These are phyloP conservation scores for Scheffersomyces stambukii DNA, from an alignment of 1,139 yeast genomes.

Conservation along the genomic window DNA sequence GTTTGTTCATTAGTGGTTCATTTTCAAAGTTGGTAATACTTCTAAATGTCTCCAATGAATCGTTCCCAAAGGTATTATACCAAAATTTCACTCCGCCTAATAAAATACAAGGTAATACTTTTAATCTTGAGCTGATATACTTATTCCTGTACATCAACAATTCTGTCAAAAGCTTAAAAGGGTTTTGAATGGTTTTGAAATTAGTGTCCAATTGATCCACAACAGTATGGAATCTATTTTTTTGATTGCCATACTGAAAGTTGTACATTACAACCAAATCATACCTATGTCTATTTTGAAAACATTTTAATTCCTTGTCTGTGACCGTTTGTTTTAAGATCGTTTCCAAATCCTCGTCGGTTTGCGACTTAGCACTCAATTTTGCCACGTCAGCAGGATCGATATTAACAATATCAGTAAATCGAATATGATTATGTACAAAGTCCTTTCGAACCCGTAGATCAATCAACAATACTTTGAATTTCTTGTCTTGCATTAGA, in stretches of 20 bases:
- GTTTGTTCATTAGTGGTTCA: slow-evolving; percentile 1
- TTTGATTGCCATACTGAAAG: slow-evolving; percentile 24
- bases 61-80: slow-evolving; percentile 31
- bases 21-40: no score
- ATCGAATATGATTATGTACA: slow-evolving; percentile 55
- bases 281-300: slow-evolving; percentile 49
- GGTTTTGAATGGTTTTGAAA: slow-evolving; percentile 25
- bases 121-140: slow-evolving; percentile 32
- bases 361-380: slow-evolving; percentile 15
- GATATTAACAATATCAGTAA: slow-evolving; percentile 56
- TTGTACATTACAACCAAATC: slow-evolving; percentile 66
- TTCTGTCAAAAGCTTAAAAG: slow-evolving; percentile 50
- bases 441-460: slow-evolving; percentile 57
- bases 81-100: slow-evolving; percentile 42
- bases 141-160: slow-evolving; percentile 41
- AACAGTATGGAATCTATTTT: slow-evolving; percentile 26
- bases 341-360: slow-evolving; percentile 59
- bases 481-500: slow-evolving; percentile 13
- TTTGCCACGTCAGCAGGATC: slow-evolving; percentile 46
- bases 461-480: slow-evolving; percentile 56
- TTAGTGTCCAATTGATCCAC: slow-evolving; percentile 13
- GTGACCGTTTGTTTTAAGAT: slow-evolving; percentile 53
- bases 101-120: slow-evolving; percentile 31
- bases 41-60: no score
- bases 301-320: slow-evolving; percentile 46